Evolutionary conservation across 768 basidiomycete genomes (phyloP).

Genomic region (Suillus brevipes): DNA sequence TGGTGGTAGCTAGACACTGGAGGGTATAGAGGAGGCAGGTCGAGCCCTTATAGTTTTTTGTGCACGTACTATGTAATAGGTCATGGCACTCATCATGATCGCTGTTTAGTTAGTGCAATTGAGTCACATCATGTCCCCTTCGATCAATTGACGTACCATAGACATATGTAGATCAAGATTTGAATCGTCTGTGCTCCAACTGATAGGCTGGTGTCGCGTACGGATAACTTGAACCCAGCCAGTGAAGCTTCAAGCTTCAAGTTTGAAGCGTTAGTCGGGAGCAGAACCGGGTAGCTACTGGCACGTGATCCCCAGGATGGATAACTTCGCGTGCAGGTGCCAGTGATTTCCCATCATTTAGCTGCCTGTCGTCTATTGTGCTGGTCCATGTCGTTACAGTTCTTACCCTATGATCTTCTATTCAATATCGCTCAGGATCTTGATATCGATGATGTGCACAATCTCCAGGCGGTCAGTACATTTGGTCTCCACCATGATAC

Average conservation of each 20-base stretch:
- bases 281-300: neutral
- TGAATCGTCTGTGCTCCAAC: neutral
- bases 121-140: neutral
- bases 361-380: neutral
- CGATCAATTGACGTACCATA: neutral
- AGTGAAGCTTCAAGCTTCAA: neutral
- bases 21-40: neutral
- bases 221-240: neutral
- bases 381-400: conserved; percentile 34
- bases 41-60: neutral
- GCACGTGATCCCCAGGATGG: neutral
- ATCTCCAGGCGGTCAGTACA: conserved; percentile 58
- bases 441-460: conserved; percentile 58
- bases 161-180: neutral
- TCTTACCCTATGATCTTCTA: conserved; percentile 68
- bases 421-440: conserved; percentile 67
- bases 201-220: neutral
- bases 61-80: neutral
- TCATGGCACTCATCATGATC: neutral
- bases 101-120: neutral
- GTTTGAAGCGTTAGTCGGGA: neutral
- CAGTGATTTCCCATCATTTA: conserved; percentile 6
- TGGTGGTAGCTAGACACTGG: neutral
- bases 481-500: conserved; percentile 6
- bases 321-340: neutral